Evolutionary conservation across 2,329 filamentous ascomycete genomes (phyloP).

Genomic region (Onygenales sp.): DNA sequence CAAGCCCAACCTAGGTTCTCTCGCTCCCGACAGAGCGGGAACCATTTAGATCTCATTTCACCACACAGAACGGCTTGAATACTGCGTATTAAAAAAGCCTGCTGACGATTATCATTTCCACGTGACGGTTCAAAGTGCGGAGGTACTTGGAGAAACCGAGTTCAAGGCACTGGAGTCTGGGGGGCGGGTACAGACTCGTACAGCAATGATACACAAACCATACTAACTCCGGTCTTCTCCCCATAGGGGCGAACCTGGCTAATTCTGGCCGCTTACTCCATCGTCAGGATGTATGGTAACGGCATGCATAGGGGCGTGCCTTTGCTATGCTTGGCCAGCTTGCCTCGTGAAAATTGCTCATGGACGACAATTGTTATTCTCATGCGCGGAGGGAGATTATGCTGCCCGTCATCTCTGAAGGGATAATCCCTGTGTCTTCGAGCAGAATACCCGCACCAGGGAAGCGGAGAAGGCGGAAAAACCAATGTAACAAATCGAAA

Average conservation of each 20-base stretch:
- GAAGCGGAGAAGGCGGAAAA: too few relatives aligned
- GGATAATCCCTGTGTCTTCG: too few relatives aligned
- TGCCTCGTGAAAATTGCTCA: too few relatives aligned
- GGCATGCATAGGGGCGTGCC: too few relatives aligned
- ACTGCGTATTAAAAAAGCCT: neutral
- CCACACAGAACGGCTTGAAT: neutral
- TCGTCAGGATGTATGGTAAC: too few relatives aligned
- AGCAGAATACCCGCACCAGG: too few relatives aligned
- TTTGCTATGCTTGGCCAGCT: too few relatives aligned
- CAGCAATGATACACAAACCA: neutral
- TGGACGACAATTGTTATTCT: too few relatives aligned
- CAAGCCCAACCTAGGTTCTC: neutral
- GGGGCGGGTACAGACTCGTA: neutral
- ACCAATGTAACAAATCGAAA: neutral
- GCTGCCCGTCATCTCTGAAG: too few relatives aligned
- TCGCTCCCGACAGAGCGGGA: conserved; percentile 8
- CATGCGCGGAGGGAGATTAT: too few relatives aligned
- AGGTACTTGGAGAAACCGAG: neutral
- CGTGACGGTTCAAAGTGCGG: too few relatives aligned
- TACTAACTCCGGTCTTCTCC: neutral
- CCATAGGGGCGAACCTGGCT: neutral
- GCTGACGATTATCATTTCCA: neutral
- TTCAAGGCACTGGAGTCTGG: too few relatives aligned
- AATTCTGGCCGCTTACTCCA: neutral
- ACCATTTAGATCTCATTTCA: conserved; percentile 7